A percentile compares a stretch with the other conserved stretches of the same genome.
phyloP scores from a whole-genome alignment of 176 grass and related monocot genomes.

The Musa acuminata region DNA sequence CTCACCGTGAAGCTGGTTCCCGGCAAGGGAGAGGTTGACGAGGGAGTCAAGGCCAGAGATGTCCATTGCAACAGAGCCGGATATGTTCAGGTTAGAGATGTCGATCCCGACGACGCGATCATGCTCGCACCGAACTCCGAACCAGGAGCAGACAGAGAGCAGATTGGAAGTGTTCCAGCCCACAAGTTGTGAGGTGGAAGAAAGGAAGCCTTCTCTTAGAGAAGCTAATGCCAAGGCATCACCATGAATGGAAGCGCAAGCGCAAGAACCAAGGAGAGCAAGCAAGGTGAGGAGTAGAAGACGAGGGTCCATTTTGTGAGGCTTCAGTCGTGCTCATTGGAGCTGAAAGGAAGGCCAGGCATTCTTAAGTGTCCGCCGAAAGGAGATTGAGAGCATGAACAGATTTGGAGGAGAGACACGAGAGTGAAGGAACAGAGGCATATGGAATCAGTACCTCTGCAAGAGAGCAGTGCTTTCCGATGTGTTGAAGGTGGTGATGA shows the following conservation, averaged over 20 bases:
- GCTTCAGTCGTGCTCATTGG: background rate
- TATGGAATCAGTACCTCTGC: background rate
- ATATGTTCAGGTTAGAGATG: constrained; percentile 60
- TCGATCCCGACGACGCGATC: constrained; percentile 49
- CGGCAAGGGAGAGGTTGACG: constrained; percentile 44
- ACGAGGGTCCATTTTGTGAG: background rate
- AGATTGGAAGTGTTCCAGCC: constrained; percentile 38
- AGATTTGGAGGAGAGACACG: constrained; percentile 32
- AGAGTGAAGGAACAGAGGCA: constrained; percentile 32
- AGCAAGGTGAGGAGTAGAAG: constrained; percentile 6
- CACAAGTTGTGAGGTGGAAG: constrained; percentile 21
- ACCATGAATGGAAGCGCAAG: constrained; percentile 25
- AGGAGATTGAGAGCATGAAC: constrained; percentile 14
- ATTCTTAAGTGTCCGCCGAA: background rate
- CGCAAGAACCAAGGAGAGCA: background rate
- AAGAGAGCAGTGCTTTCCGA: no score
- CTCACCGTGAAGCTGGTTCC: constrained; percentile 48
- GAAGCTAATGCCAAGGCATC: constrained; percentile 46
- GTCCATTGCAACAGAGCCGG: constrained; percentile 21
- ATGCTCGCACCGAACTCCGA: constrained; percentile 43
- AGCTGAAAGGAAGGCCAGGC: background rate
- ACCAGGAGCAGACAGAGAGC: constrained; percentile 61
- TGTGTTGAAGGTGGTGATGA: background rate
- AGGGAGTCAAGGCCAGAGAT: constrained; percentile 42
- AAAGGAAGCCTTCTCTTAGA: constrained; percentile 37